phyloP scores from a whole-genome alignment of 1,284 basidiomycete species.

The Fomitopsis betulina region DNA sequence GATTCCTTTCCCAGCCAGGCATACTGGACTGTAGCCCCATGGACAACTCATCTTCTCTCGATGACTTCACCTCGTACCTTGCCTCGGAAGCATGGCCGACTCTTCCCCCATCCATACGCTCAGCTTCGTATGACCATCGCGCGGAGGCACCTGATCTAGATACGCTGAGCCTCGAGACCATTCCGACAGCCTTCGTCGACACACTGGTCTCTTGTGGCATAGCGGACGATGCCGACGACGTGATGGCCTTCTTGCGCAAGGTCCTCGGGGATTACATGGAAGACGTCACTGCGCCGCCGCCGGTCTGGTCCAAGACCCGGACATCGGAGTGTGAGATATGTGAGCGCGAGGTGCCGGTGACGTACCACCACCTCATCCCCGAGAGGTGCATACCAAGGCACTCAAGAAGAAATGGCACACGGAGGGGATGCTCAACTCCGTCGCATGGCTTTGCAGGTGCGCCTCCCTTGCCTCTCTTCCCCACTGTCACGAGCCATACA shows the following conservation, averaged over 20 bases:
- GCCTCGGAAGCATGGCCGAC: conserved; percentile 42
- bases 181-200: conserved; percentile 35
- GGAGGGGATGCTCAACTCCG: conserved; percentile 44
- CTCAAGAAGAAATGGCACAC: conserved; percentile 53
- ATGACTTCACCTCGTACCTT: conserved; percentile 49
- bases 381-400: conserved; percentile 44
- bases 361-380: conserved; percentile 56
- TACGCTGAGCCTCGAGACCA: conserved; percentile 31
- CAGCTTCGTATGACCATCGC: conserved; percentile 34
- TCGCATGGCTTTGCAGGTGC: conserved; percentile 53
- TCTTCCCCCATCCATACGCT: conserved; percentile 31
- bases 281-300: conserved; percentile 38
- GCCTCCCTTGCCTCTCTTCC: background rate
- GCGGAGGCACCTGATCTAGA: conserved; percentile 29
- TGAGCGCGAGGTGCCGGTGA: conserved; percentile 45
- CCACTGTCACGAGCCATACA: background rate
- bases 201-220: conserved; percentile 46
- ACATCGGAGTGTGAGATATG: conserved; percentile 53
- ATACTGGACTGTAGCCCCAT: conserved; percentile 10
- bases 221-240: conserved; percentile 34
- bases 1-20: conserved; percentile 30
- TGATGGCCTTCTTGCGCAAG: conserved; percentile 34
- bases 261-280: conserved; percentile 37
- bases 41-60: conserved; percentile 31
- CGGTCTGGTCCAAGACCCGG: conserved; percentile 47